Percentiles rank a stretch among this genome's conserved stretches.
Evolutionary conservation across 2,329 filamentous ascomycete species (phyloP).

Genomic region (Zymoseptoria passerinii): DNA sequence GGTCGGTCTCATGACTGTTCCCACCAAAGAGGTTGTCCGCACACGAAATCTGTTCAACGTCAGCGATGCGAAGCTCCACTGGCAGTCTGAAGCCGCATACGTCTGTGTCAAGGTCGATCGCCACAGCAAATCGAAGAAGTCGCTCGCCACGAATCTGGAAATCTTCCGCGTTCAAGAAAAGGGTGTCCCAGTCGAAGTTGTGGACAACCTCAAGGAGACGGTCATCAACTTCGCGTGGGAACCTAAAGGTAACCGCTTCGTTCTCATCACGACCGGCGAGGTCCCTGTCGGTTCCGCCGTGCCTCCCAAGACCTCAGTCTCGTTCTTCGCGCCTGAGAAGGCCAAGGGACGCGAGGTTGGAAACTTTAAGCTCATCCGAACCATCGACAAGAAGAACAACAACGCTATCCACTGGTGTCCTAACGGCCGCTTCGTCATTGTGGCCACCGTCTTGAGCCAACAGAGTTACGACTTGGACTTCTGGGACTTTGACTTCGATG

Average conservation of each 20-base stretch:
- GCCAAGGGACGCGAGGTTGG: slow-evolving; percentile 70
- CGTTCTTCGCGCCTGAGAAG: slow-evolving; percentile 97
- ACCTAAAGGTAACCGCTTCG: slow-evolving; percentile 93
- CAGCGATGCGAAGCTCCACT: slow-evolving; percentile 94
- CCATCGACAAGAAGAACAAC: slow-evolving; percentile 97
- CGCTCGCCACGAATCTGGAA: slow-evolving; percentile 89
- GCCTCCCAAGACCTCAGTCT: slow-evolving; percentile 84
- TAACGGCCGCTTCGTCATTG: slow-evolving; percentile 85
- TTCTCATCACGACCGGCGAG: slow-evolving; percentile 92
- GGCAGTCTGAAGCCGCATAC: slow-evolving; percentile 91
- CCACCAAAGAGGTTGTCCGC: slow-evolving; percentile 86
- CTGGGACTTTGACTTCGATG: slow-evolving; percentile 95
- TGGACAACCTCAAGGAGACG: slow-evolving; percentile 95
- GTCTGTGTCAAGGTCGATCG: slow-evolving; percentile 98
- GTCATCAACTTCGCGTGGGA: slow-evolving; percentile 99
- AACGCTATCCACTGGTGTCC: slow-evolving; percentile 99
- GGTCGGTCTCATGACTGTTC: slow-evolving; percentile 92
- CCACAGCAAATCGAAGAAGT: slow-evolving; percentile 99
- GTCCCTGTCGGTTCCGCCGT: slow-evolving; percentile 69
- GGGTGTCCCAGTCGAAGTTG: slow-evolving; percentile 94
- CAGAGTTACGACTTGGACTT: slow-evolving; percentile 96
- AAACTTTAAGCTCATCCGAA: slow-evolving; percentile 94
- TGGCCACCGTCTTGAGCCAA: slow-evolving; percentile 85
- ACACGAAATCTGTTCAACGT: slow-evolving; percentile 98
- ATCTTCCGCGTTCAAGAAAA: slow-evolving; percentile 98